Evolutionary conservation across 1,139 yeast genomes (phyloP), one percentile per base, ranked within the genome.

Genomic region (Blastobotrys raffinosifermentans): DNA sequence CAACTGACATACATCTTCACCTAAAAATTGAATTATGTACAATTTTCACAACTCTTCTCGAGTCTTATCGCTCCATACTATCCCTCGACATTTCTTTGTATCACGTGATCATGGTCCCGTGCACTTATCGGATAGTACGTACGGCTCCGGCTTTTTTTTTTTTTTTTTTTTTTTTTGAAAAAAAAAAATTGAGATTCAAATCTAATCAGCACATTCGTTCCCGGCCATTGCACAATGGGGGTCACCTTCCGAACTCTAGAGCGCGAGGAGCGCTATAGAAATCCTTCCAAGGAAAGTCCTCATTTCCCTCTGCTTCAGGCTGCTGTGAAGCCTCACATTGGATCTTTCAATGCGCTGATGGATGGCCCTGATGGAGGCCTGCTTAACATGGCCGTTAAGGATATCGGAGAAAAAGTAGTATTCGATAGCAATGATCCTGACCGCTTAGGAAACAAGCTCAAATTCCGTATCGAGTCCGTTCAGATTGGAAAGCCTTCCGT

Each of bases 271-370:
- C 72, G 94, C 52, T 91, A 86, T 66, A 73, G 76, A 51, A 78
- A 84, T 57, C 98, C 98, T 29, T 94, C 97, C 35, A 79, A 77
- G 65, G 94, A 84, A 52, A 75, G 82, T 56, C 71, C 85, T 18
- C 85, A 86, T 2, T 91, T 67, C 54, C 96, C 96, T 5, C 66
- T 87, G 34, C 72, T 93, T 31, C 73, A 75, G 42, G 94, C 85
- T 45, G 97, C 98, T 9, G 93, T 91, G 26, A 77, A 77, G 42
- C 99, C 98, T 9, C 99, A 91, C 60, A 73, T 93, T 42, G 97
- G 95, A 7, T 91, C 98, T 2, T 91, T 91, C 70, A 82, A 91
- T 69, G 97, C 96, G 10, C 70, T 91, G 41, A 83, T 94, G 27
- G 95, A 84, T 43, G 96, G 95, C 18, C 60, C 64, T 9, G 76